Base-by-base conservation (phyloP, 495 filamentous ascomycete genomes). In the Endocarpon pusillum region DNA sequence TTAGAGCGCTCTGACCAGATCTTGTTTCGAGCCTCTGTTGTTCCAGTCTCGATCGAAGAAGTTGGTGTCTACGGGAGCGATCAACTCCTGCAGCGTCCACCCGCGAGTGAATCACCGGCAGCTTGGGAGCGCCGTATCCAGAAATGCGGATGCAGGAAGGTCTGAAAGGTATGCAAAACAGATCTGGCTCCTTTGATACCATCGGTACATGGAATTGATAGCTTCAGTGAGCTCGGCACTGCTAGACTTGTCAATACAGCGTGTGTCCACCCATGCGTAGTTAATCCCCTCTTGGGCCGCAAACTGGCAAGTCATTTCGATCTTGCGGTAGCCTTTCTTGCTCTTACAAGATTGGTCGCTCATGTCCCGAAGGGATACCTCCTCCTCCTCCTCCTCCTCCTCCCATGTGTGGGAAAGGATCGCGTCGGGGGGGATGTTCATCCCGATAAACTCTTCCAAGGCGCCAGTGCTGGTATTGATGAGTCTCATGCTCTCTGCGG, bases 141-240 rank as follows among this genome's bases (percentile, higher is more conserved):
- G 12, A 8, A 12, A 12, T 25, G 23, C 23, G 23, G 23, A 25
- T 25, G 23, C 23, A 25, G 23, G 23, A 8, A 25, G 23, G 12
- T 25, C 23, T 25, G 23, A 8, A 12, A 54, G 49, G 35, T 51
- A 53, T 11, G 42, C 38, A 21, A 26, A 36, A 28, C 38, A 40
- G 9, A 36, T 16, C 29, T 16, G 8, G 3, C 32, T 15, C 3
- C 11, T 11, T 22, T 31, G 18, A 27, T 43, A 39, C 31, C 36
- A 40, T 16, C 26, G 28, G 29, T 44, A 60, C 54, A 63, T 61
- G 18, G 48, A 57, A 34, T 61, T 61, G 35, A 63, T 60, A 11
- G 56, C 51, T 35, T 58, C 40, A 14, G 20, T 37, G n/a, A 59
- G 35, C 36, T 55, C 55, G 2, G 55, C 43, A 33, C 40, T 49